Conservation (phyloP, 2,329 filamentous ascomycete species). For the Nigrospora osmanthi region DNA sequence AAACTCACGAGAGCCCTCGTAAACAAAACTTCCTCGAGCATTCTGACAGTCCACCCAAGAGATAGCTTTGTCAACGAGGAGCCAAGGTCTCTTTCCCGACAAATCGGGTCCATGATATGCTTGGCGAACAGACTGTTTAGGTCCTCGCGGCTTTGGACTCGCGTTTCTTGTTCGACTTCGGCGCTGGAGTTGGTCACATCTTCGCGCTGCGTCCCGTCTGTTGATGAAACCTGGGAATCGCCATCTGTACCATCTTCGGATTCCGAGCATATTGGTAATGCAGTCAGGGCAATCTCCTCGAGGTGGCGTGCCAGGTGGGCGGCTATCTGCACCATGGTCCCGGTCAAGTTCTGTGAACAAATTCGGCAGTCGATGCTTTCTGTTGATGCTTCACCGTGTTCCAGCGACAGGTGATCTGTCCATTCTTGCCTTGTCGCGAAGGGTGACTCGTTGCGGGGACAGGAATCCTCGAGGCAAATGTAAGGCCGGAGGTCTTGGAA, state of each 20-base stretch:
- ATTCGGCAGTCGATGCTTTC: not conserved
- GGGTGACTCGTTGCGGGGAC: not conserved
- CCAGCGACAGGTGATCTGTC: not conserved
- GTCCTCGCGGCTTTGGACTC: no score
- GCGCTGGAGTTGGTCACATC: not conserved
- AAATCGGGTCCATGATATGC: no score
- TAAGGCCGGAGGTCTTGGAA: conserved; percentile 4
- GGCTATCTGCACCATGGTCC: not conserved
- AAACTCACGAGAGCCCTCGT: no score
- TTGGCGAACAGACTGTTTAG: no score
- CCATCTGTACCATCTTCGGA: conserved; percentile 5
- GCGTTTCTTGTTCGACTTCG: not conserved
- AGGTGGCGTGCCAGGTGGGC: conserved; percentile 3
- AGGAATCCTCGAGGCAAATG: conserved; percentile 1
- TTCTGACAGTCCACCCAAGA: no score
- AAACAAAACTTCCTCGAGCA: no score
- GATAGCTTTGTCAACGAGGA: no score
- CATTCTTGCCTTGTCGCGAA: conserved; percentile 3
- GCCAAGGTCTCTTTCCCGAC: no score
- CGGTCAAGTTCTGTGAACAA: not conserved
- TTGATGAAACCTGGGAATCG: conserved; percentile 2
- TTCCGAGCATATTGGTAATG: conserved; percentile 3
- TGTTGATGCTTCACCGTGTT: not conserved
- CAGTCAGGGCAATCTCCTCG: conserved; percentile 4
- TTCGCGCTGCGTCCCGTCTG: not conserved